phyloP scores from a whole-genome alignment of 2,329 filamentous ascomycete species.

The Diplodia scrobiculata region DNA sequence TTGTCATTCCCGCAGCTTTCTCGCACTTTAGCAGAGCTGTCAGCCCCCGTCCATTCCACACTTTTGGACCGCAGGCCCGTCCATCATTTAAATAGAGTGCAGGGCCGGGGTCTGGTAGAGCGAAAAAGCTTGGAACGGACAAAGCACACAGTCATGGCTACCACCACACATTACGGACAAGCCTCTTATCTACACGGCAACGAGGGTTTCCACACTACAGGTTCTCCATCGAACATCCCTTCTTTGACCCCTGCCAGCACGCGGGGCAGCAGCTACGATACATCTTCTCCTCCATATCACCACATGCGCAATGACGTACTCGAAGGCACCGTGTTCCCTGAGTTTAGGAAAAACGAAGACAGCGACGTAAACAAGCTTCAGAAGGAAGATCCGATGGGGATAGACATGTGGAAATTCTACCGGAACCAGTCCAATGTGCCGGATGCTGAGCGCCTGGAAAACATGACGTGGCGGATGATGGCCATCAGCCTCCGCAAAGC shows the following conservation, averaged over 20 bases:
- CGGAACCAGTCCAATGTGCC: conserved; percentile 83
- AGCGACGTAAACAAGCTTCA: conserved; percentile 78
- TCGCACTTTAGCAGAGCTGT: background rate
- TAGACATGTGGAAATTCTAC: conserved; percentile 94
- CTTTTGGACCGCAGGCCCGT: background rate
- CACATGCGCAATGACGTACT: conserved; percentile 54
- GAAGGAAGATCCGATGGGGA: conserved; percentile 83
- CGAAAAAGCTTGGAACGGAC: background rate
- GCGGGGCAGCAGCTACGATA: conserved; percentile 55
- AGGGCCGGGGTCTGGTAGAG: background rate
- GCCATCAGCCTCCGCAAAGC: conserved; percentile 68
- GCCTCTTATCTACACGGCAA: conserved; percentile 17
- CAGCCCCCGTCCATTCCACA: background rate
- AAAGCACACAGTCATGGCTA: background rate
- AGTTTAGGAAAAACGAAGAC: conserved; percentile 46
- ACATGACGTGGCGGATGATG: conserved; percentile 99
- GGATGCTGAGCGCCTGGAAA: conserved; percentile 96
- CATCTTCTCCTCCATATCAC: conserved; percentile 46
- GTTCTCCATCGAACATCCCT: conserved; percentile 48
- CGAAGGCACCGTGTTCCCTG: background rate
- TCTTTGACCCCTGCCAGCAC: conserved; percentile 49
- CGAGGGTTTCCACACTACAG: conserved; percentile 33
- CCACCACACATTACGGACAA: conserved; percentile 34
- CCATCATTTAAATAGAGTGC: background rate
- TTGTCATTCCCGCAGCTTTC: background rate